Base-by-base conservation (phyloP, 805 yeast species). In the Wickerhamomyces canadensis region DNA sequence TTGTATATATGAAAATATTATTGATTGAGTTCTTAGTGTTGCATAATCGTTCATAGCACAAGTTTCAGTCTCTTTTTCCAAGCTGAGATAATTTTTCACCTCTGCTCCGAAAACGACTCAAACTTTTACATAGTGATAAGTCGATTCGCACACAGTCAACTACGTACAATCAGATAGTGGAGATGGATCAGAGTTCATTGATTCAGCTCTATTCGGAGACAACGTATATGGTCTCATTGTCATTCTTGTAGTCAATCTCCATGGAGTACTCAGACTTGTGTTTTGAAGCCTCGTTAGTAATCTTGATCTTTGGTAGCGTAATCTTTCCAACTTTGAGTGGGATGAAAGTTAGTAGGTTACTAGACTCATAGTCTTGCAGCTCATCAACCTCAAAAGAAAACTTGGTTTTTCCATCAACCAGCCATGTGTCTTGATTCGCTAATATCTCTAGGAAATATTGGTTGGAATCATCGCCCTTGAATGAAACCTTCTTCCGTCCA, bases 291-390 rank as follows among this genome's bases (percentile, higher is more conserved):
- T 52, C 37, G 29, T 55, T 56, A 23, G 56, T 60, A 14, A 82
- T 65, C 22, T 68, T 72, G 4, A 85, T 64, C 37, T 65, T 71
- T 0, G 97, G 97, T 25, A 84, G 63, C 2, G 67, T 59, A 9
- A 89, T 54, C 40, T 80, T 78, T 0, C 98, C 97, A 17, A 80
- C 76, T 42, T 75, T 80, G 36, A 87, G 56, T 1, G 98, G 97
- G 13, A 86, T 70, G 43, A 89, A 57, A 4, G 71, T 61, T 14
- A 88, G 40, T 14, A 68, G 57, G 3, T 59, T 49, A 4, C 44
- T 42, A 19, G 44, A 45, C 19, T 34, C 31, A 19, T 42, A 27
- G 10, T 24, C 35, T 7, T 36, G n/a, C 28, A 33, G 36, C 35
- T 47, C 42, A 9, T 58, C 64, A 5, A 70, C 58, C 3, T 63